Evolutionary conservation across 768 basidiomycete species (phyloP).

Genomic region (Suillus cothurnatus): DNA sequence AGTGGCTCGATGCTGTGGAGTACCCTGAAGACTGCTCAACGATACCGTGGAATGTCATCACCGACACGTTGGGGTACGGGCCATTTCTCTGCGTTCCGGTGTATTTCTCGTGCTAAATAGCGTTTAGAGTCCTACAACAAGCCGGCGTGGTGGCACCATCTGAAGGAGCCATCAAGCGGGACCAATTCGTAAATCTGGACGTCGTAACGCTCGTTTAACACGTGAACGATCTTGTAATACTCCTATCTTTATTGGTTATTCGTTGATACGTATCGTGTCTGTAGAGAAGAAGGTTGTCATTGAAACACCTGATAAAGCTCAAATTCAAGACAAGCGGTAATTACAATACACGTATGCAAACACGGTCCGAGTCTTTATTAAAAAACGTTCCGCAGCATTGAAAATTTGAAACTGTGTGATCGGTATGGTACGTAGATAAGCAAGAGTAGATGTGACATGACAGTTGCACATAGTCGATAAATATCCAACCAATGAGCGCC

Average conservation of each 20-base stretch:
- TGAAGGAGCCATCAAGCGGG: constrained; percentile 55
- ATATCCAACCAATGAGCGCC: neutral
- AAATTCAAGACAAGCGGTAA: too few species aligned
- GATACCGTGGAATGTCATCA: constrained; percentile 66
- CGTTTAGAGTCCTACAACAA: constrained; percentile 64
- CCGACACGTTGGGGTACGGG: constrained; percentile 68
- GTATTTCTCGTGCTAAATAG: constrained; percentile 11
- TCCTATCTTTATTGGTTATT: neutral
- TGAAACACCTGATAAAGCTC: neutral
- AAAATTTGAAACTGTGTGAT: neutral
- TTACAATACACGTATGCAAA: neutral
- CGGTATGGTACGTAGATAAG: neutral
- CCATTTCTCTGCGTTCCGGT: constrained; percentile 1
- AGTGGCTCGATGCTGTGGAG: constrained; percentile 80
- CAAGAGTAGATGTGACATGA: neutral
- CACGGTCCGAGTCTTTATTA: neutral
- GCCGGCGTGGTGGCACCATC: constrained; percentile 68
- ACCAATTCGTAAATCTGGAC: constrained; percentile 57
- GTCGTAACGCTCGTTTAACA: constrained; percentile 51
- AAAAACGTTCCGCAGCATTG: neutral
- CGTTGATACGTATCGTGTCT: neutral
- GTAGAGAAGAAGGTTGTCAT: neutral
- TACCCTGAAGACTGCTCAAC: constrained; percentile 69
- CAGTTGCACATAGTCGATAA: neutral
- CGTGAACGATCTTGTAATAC: neutral